Evolutionary conservation across 129 eudicot species (phyloP).

Genomic region (Solidago caesia): DNA sequence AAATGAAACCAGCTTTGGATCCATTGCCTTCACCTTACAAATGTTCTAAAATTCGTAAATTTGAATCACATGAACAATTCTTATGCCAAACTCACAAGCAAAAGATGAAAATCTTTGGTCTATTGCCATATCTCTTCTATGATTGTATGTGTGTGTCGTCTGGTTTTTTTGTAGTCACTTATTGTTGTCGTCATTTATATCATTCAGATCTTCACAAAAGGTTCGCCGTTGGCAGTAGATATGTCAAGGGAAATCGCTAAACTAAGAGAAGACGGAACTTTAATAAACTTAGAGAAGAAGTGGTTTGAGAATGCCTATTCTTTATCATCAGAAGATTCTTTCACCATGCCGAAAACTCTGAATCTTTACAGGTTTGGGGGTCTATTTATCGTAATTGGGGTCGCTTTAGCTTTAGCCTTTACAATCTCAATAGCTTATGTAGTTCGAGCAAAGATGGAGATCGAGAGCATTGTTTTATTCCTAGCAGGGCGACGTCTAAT

Average conservation of each 20-base stretch:
- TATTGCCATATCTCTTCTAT: too few relatives aligned
- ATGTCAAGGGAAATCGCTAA: conserved; percentile 10
- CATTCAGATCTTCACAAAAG: conserved; percentile 9
- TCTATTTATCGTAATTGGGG: conserved; percentile 24
- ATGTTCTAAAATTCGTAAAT: too few relatives aligned
- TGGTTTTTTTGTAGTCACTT: too few relatives aligned
- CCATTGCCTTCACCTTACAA: too few relatives aligned
- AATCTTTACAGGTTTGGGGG: conserved; percentile 22
- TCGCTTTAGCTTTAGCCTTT: conserved; percentile 19
- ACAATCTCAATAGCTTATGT: background rate
- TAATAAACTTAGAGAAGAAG: conserved; percentile 15
- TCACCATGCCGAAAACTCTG: too few relatives aligned
- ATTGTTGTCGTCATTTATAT: background rate
- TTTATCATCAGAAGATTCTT: background rate
- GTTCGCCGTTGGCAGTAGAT: conserved; percentile 11
- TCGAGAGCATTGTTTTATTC: background rate
- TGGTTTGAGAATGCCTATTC: conserved; percentile 16
- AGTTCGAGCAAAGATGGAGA: too few relatives aligned
- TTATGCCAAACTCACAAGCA: too few relatives aligned
- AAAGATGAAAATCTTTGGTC: too few relatives aligned
- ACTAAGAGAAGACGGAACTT: conserved; percentile 16
- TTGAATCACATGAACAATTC: too few relatives aligned
- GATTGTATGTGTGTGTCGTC: too few relatives aligned
- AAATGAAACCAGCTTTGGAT: too few relatives aligned
- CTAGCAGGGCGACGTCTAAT: background rate